Percentiles rank a stretch among this genome's conserved stretches.
Conservation (phyloP, 2,329 filamentous ascomycete genomes). For the Fusarium irregulare region DNA sequence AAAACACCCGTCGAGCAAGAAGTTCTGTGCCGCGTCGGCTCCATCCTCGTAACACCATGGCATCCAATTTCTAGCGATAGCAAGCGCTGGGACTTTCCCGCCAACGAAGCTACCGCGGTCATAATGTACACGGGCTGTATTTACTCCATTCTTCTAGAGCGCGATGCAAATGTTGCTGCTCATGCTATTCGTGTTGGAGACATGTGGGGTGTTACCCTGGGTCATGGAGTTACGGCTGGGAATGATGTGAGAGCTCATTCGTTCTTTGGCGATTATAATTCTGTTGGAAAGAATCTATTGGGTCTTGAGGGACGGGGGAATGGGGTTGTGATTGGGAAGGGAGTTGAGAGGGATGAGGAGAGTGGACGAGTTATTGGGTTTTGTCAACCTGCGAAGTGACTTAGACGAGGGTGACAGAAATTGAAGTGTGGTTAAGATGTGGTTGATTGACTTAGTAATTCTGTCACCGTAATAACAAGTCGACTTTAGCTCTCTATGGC, state of each 20-base stretch:
- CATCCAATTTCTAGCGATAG: constrained; percentile 63
- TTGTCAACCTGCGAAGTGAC: not conserved
- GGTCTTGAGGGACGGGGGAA: constrained; percentile 49
- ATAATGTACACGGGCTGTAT: constrained; percentile 62
- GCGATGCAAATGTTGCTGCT: constrained; percentile 55
- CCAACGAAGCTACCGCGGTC: constrained; percentile 46
- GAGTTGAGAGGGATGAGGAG: constrained; percentile 53
- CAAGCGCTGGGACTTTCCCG: constrained; percentile 61
- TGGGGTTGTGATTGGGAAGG: constrained; percentile 59
- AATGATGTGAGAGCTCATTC: constrained; percentile 58
- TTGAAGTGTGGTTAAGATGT: fast-evolving
- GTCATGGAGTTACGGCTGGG: constrained; percentile 61
- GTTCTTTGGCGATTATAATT: constrained; percentile 65
- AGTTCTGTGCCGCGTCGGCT: constrained; percentile 59
- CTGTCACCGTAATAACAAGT: not conserved
- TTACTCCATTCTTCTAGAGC: constrained; percentile 68
- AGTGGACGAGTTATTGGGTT: constrained; percentile 55
- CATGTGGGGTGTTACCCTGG: constrained; percentile 68
- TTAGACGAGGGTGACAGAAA: not conserved
- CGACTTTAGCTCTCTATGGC: no score
- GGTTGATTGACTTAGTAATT: fast-evolving
- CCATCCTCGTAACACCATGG: constrained; percentile 67
- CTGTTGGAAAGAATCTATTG: constrained; percentile 55
- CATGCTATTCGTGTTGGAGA: constrained; percentile 62
- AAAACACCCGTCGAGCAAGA: constrained; percentile 57